These are phyloP conservation scores for Dendrostoma leiphaemia DNA, from an alignment of 2,329 filamentous ascomycete species.

Conservation along the genomic window DNA sequence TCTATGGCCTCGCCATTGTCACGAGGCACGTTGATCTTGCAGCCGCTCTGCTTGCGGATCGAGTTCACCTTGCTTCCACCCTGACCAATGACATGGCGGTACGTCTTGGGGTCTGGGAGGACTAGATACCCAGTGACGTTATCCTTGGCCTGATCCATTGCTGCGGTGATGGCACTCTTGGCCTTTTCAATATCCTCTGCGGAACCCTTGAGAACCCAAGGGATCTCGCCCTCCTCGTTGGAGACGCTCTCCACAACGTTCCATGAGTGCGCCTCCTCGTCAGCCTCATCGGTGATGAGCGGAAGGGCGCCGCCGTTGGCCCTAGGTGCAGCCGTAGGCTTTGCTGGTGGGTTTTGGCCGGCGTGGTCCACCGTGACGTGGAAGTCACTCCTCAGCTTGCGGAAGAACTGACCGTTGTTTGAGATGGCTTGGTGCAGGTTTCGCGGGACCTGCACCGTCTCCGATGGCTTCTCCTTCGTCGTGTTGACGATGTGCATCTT, in stretches of 20 bases:
- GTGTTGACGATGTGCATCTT: slow-evolving; percentile 80
- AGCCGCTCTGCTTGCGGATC: slow-evolving; percentile 89
- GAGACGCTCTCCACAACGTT: slow-evolving; percentile 66
- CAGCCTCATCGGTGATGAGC: slow-evolving; percentile 81
- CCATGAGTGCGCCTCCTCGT: slow-evolving; percentile 75
- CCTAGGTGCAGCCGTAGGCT: slow-evolving; percentile 56
- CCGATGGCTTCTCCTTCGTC: slow-evolving; percentile 82
- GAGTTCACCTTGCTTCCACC: slow-evolving; percentile 88
- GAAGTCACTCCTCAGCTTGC: slow-evolving; percentile 79
- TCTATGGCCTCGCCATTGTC: slow-evolving; percentile 89
- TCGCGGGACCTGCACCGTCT: slow-evolving; percentile 80
- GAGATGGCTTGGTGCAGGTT: slow-evolving; percentile 80
- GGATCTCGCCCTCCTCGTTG: slow-evolving; percentile 69
- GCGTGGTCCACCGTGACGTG: slow-evolving; percentile 90
- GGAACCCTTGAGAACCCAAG: slow-evolving; percentile 84
- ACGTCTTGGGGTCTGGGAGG: slow-evolving; percentile 83
- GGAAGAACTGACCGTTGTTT: slow-evolving; percentile 92
- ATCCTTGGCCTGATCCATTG: slow-evolving; percentile 71
- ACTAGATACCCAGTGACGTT: slow-evolving; percentile 82
- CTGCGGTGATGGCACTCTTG: slow-evolving; percentile 68
- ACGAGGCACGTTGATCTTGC: slow-evolving; percentile 89
- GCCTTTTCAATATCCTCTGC: slow-evolving; percentile 80
- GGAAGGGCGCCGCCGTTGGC: slow-evolving; percentile 67
- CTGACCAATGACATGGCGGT: slow-evolving; percentile 86
- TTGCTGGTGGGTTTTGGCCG: slow-evolving; percentile 72